These are phyloP conservation scores for Whalleya microplaca DNA, from an alignment of 2,329 filamentous ascomycete genomes.

Conservation along the genomic window DNA sequence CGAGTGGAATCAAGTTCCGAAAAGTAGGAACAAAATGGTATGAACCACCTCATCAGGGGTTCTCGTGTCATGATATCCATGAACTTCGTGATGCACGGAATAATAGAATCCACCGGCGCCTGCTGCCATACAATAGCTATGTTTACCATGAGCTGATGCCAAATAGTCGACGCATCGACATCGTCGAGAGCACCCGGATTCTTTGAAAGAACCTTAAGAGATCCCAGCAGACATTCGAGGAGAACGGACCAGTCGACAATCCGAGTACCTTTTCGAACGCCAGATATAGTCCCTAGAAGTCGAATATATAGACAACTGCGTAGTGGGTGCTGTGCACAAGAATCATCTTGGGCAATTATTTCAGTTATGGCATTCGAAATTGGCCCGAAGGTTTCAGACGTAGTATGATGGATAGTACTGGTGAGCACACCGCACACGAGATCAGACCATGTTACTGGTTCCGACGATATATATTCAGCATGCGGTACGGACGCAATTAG, in stretches of 20 bases:
- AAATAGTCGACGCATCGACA: slow-evolving; percentile 46
- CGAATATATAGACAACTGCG: slow-evolving; percentile 54
- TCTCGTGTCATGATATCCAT: slow-evolving; percentile 67
- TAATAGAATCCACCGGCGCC: slow-evolving; percentile 77
- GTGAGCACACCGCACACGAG: slow-evolving; percentile 77
- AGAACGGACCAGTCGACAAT: slow-evolving; percentile 73
- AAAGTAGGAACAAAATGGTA: slow-evolving; percentile 83
- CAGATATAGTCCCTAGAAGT: slow-evolving; percentile 70
- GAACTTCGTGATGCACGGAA: slow-evolving; percentile 70
- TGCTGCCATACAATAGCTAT: slow-evolving; percentile 71
- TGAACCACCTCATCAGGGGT: slow-evolving; percentile 71
- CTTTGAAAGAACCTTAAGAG: slow-evolving; percentile 54
- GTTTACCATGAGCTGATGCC: slow-evolving; percentile 61
- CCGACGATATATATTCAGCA: slow-evolving; percentile 52
- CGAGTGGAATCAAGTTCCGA: slow-evolving; percentile 72
- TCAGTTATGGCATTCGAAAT: slow-evolving; percentile 66
- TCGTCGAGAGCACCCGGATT: slow-evolving; percentile 42
- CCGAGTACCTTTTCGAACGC: slow-evolving; percentile 80
- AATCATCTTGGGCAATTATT: slow-evolving; percentile 46
- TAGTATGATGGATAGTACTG: slow-evolving; percentile 82
- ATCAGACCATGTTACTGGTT: slow-evolving; percentile 59
- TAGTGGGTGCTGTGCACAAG: slow-evolving; percentile 40
- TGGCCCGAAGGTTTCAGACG: slow-evolving; percentile 71
- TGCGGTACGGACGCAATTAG: slow-evolving; percentile 57
- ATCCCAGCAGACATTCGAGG: slow-evolving; percentile 57